These are phyloP conservation scores for Auxenochlorella pyrenoidosa DNA, from an alignment of 139 green algal genomes.

Conservation along the genomic window DNA sequence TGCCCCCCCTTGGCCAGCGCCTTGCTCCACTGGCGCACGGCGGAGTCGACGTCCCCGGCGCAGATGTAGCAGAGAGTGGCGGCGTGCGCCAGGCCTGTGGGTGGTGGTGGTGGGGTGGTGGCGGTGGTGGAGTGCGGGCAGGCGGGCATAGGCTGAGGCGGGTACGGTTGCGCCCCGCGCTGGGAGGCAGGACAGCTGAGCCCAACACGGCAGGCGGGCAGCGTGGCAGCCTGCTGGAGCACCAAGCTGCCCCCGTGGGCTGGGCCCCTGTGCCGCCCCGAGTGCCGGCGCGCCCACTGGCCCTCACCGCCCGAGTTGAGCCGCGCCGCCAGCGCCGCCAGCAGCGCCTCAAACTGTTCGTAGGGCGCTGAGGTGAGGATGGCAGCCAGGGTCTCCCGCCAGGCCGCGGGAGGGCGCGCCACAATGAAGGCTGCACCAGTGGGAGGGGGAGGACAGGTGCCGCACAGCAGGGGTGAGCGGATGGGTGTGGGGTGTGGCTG, in stretches of 20 bases:
- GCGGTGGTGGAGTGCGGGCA: too few relatives aligned
- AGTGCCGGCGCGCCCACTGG: too few relatives aligned
- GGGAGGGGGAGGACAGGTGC: background rate
- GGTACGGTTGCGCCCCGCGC: too few relatives aligned
- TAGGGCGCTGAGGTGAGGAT: conserved; percentile 86
- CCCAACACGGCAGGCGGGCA: too few relatives aligned
- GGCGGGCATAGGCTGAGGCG: too few relatives aligned
- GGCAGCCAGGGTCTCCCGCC: conserved; percentile 95
- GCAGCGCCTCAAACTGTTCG: conserved; percentile 73
- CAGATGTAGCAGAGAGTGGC: conserved; percentile 94
- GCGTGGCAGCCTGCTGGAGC: too few relatives aligned
- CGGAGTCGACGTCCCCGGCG: conserved; percentile 87
- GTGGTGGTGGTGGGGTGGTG: too few relatives aligned
- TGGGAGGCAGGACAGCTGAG: too few relatives aligned
- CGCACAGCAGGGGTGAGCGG: background rate
- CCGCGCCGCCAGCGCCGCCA: conserved; percentile 71
- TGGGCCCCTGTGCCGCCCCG: too few relatives aligned
- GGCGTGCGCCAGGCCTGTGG: conserved; percentile 75
- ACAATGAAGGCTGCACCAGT: conserved; percentile 74
- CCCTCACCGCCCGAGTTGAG: conserved; percentile 45
- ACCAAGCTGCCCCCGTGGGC: too few relatives aligned
- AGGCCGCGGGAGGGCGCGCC: conserved; percentile 79
- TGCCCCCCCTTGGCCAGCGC: conserved; percentile 30
- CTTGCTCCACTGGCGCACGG: conserved; percentile 79
- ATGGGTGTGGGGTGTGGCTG: background rate